phyloP scores from a whole-genome alignment of 257 asterid genomes.

The Coffea canephora region DNA sequence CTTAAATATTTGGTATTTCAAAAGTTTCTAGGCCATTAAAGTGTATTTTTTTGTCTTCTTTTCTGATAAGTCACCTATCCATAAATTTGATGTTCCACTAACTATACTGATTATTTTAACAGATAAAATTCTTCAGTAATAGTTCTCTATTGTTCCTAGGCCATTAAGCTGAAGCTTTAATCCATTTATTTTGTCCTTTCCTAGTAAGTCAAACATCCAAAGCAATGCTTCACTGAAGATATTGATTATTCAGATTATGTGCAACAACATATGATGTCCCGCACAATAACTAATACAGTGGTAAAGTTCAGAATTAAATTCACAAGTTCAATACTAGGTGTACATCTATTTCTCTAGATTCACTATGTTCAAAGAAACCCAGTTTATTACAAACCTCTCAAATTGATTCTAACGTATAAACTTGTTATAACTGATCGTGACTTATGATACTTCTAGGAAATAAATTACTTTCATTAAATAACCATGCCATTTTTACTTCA shows the following conservation, averaged over 20 bases:
- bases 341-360: background rate
- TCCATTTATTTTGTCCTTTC: background rate
- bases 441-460: background rate
- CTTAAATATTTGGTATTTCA: background rate
- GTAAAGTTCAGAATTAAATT: background rate
- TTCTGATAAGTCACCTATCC: background rate
- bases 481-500: slow-evolving; percentile 7
- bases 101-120: background rate
- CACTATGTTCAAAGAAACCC: background rate
- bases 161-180: background rate
- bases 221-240: background rate
- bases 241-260: background rate
- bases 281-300: background rate
- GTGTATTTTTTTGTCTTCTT: background rate
- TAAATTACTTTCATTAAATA: background rate
- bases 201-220: background rate
- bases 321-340: background rate
- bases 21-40: background rate
- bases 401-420: background rate
- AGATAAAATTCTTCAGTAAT: background rate
- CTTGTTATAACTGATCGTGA: background rate
- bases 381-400: background rate
- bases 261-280: background rate
- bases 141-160: background rate
- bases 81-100: background rate